Conservation (phyloP, 148 eudicot genomes). For the Suaeda aralocaspica region DNA sequence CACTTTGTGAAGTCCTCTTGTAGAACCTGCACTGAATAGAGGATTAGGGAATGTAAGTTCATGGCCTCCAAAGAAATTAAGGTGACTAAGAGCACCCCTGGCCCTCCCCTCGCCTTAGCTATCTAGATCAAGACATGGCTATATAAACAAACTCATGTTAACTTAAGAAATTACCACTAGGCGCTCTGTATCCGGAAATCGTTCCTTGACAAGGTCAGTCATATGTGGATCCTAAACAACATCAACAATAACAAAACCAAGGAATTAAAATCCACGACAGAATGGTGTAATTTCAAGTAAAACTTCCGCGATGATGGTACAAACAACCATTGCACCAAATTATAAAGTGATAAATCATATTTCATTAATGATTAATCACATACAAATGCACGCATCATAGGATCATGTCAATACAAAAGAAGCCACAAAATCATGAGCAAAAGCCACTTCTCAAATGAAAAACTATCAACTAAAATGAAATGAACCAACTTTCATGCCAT, state of each 20-base stretch:
- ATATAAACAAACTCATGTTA: neutral
- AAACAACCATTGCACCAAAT: neutral
- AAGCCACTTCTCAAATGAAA: neutral
- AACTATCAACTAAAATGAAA: neutral
- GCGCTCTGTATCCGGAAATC: conserved; percentile 50
- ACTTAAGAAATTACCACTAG: conserved; percentile 46
- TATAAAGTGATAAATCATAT: neutral
- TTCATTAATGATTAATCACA: no score
- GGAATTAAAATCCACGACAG: conserved; percentile 9
- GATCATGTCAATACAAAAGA: neutral
- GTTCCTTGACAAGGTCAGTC: conserved; percentile 73
- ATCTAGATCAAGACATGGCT: neutral
- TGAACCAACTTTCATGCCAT: neutral
- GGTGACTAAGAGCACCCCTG: no score
- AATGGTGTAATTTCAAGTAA: neutral
- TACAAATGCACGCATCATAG: no score
- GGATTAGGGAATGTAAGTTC: no score
- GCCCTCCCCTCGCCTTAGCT: neutral
- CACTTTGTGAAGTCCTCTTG: no score
- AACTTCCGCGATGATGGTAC: neutral
- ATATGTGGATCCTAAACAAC: conserved; percentile 71
- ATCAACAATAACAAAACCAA: conserved; percentile 11
- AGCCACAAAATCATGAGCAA: neutral
- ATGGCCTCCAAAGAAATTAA: no score
- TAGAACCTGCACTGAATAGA: no score